These are phyloP conservation scores for Spirogloea muscicola DNA, from an alignment of 139 green algal species.

Conservation along the genomic window DNA sequence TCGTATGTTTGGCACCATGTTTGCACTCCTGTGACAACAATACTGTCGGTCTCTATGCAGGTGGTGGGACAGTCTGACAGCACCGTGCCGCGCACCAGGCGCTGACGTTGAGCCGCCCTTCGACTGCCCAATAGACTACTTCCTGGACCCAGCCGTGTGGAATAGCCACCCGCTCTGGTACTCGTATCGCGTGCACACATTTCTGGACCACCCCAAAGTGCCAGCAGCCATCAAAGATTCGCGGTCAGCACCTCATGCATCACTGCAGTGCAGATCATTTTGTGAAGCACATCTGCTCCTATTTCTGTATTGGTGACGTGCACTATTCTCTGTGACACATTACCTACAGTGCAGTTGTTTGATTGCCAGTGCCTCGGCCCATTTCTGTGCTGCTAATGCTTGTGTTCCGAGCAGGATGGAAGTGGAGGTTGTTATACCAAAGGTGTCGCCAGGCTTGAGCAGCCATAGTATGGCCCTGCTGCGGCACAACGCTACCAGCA, in stretches of 20 bases:
- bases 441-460: too few species aligned
- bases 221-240: conserved; percentile 1
- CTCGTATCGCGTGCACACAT: neutral
- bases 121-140: conserved; percentile 28
- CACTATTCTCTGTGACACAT: too few species aligned
- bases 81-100: conserved; percentile 20
- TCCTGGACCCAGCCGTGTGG: conserved; percentile 20
- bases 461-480: conserved; percentile 1
- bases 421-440: too few species aligned
- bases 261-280: too few species aligned
- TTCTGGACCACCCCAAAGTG: conserved; percentile 7
- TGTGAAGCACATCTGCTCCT: too few species aligned
- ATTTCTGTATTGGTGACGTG: too few species aligned
- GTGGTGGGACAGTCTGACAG: conserved; percentile 21
- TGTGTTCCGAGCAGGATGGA: too few species aligned
- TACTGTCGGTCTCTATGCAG: neutral
- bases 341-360: too few species aligned
- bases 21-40: too few species aligned
- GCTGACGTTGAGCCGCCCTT: conserved; percentile 29
- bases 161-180: neutral
- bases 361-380: too few species aligned
- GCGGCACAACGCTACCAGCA: conserved; percentile 7
- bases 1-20: too few species aligned
- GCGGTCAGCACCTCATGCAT: neutral
- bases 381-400: too few species aligned